Evolutionary conservation across 2,329 filamentous ascomycete genomes (phyloP), one percentile per base, ranked within the genome.

Genomic region (Cytospora leucostoma): DNA sequence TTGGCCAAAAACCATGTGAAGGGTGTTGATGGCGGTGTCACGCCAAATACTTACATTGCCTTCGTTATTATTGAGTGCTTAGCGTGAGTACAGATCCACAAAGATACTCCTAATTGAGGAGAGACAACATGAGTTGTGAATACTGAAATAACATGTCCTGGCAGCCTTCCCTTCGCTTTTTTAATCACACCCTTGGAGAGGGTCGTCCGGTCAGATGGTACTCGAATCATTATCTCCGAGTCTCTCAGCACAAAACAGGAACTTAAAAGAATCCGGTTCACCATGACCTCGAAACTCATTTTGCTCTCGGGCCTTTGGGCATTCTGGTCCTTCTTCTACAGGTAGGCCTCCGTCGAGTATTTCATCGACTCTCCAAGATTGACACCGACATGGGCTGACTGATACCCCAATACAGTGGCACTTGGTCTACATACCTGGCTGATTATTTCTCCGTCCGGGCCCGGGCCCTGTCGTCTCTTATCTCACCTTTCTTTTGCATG

Each of bases 401-500:
- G 13, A 51, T 19, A 12, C 35, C 12, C 27, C 21, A n/a, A 21
- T 37, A 7, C 47, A 78, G 77, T 59, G 78, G 78, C 7, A 76
- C 77, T 7, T 80, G 78, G 78, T 77, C 75, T 3, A 80, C 78
- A 4, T 80, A 80, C 62, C 71, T 80, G 13, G 77, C 70, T 37
- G 77, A 74, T 11, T 79, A 79, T 65, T 80, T 80, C 66, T 74
- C 74, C 12, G 77, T 80, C 33, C 77, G 79, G 21, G 72, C 77
- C 35, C 75, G 76, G 32, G 78, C 79, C 4, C 72, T 79, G 10
- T 80, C 78, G 0, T 79, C 78, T 3, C 73, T 80, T 11, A 69
- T 80, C 33, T 80, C 78, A 7, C 79, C 79, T 0, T 80, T 80
- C 70, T 80, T 81, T 68, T 81, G 79, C 74, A 80, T 81, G 74